A percentile compares a stretch with the other conserved stretches of the same genome.
phyloP scores from a whole-genome alignment of 2,329 filamentous ascomycete species.

The Pestalotiopsis sp. region DNA sequence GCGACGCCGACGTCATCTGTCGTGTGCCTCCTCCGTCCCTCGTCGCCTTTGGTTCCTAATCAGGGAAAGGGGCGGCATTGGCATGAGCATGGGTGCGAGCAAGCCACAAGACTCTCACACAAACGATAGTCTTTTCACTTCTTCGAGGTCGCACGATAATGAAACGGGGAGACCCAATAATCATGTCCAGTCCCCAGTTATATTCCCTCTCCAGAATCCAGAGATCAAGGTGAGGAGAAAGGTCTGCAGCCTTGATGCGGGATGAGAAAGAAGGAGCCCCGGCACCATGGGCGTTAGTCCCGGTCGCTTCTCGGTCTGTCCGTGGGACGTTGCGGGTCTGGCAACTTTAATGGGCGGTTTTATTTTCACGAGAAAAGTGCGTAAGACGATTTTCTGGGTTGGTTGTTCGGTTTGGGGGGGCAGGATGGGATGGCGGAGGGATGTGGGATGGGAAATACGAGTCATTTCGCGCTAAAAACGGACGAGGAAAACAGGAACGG shows the following conservation, averaged over 20 bases:
- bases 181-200: background rate
- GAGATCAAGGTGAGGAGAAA: background rate
- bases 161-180: background rate
- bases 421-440: background rate
- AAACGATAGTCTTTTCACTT: background rate
- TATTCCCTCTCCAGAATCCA: background rate
- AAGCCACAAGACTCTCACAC: background rate
- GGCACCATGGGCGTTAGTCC: conserved; percentile 4
- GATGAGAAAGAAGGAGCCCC: conserved; percentile 1
- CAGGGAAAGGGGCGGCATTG: too few relatives aligned
- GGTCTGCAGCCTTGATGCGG: background rate
- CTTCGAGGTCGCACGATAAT: conserved; percentile 9
- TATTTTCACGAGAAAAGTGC: background rate
- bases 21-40: too few relatives aligned
- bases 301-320: conserved; percentile 16
- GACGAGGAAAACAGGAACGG: background rate
- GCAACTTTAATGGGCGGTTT: background rate
- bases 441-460: background rate
- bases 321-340: conserved; percentile 11
- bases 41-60: too few relatives aligned
- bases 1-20: too few relatives aligned
- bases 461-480: background rate
- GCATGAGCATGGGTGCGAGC: too few relatives aligned
- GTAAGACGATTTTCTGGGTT: background rate
- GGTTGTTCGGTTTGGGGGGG: background rate